Conservation (phyloP, 768 basidiomycete genomes). For the Boletus edulis region DNA sequence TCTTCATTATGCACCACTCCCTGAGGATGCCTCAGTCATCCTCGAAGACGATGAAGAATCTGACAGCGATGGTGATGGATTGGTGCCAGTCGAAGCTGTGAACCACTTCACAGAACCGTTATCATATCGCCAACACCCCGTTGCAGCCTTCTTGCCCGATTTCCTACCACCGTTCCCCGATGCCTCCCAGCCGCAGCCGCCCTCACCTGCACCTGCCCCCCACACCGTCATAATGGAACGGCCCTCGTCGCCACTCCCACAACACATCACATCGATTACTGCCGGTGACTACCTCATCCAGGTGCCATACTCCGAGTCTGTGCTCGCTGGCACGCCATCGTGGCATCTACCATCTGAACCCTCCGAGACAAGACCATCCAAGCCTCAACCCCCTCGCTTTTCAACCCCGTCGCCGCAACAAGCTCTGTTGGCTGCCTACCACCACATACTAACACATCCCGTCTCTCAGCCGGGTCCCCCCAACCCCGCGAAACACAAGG, state of each 20-base stretch:
- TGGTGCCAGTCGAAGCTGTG: conserved; percentile 14
- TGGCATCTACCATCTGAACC: conserved; percentile 63
- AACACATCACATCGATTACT: conserved; percentile 37
- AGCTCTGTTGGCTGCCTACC: conserved; percentile 66
- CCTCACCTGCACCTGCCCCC: conserved; percentile 40
- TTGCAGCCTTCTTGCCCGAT: conserved; percentile 26
- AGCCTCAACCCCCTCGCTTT: conserved; percentile 28
- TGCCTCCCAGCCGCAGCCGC: conserved; percentile 21
- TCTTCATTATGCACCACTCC: conserved; percentile 44
- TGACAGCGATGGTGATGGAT: conserved; percentile 18
- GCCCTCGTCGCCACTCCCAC: conserved; percentile 42
- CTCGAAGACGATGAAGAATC: conserved; percentile 32
- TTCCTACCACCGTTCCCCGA: conserved; percentile 38
- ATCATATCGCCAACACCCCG: conserved; percentile 35
- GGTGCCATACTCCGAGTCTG: conserved; percentile 72
- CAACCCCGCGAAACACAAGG: conserved; percentile 67
- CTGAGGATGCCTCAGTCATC: conserved; percentile 16
- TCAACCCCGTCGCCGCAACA: conserved; percentile 59
- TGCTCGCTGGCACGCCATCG: conserved; percentile 59
- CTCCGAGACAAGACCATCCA: conserved; percentile 23
- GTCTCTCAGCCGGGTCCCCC: conserved; percentile 47
- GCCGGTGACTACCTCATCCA: conserved; percentile 70
- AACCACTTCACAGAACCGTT: conserved; percentile 17
- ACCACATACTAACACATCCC: conserved; percentile 74
- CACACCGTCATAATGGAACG: conserved; percentile 30